Percentiles rank a stretch among this genome's conserved stretches.
phyloP scores from a whole-genome alignment of 495 filamentous ascomycete species.

The Trichocladium uniseriatum region DNA sequence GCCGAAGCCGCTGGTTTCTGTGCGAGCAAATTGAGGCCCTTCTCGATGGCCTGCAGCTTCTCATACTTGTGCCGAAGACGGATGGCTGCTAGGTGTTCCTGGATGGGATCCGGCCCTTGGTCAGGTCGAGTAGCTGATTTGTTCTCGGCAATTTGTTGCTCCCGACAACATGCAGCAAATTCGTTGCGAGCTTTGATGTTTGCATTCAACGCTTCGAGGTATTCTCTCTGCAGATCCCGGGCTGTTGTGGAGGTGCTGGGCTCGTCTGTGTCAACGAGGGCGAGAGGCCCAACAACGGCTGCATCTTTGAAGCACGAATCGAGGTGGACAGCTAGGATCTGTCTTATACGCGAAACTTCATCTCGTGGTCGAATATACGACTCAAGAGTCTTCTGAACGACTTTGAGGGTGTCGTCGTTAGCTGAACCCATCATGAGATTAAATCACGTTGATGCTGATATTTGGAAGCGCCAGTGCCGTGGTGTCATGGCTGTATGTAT shows the following conservation, averaged over 20 bases:
- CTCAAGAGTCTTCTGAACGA: constrained; percentile 22
- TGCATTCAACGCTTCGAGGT: constrained; percentile 49
- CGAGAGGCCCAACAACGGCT: constrained; percentile 27
- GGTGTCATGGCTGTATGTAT: neutral
- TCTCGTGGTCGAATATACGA: constrained; percentile 37
- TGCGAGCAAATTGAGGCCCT: constrained; percentile 37
- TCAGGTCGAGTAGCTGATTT: neutral
- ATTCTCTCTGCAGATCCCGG: constrained; percentile 38
- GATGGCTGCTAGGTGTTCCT: constrained; percentile 40
- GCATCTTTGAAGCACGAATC: constrained; percentile 24
- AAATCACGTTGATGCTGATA: neutral
- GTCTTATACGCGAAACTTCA: constrained; percentile 34
- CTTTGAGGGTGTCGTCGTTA: constrained; percentile 10
- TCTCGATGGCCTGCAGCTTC: constrained; percentile 40
- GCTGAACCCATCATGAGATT: neutral
- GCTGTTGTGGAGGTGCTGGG: constrained; percentile 16
- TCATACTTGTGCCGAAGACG: constrained; percentile 46
- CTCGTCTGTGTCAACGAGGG: constrained; percentile 27
- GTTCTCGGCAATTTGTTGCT: constrained; percentile 7
- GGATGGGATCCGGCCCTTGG: constrained; percentile 26
- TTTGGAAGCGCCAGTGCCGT: neutral
- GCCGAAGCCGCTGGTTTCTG: constrained; percentile 46
- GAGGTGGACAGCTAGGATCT: constrained; percentile 33
- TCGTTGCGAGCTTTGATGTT: constrained; percentile 47
- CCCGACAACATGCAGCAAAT: constrained; percentile 28